Evolutionary conservation across 129 eudicot genomes (phyloP).

Genomic region (Helichrysum umbraculigerum): DNA sequence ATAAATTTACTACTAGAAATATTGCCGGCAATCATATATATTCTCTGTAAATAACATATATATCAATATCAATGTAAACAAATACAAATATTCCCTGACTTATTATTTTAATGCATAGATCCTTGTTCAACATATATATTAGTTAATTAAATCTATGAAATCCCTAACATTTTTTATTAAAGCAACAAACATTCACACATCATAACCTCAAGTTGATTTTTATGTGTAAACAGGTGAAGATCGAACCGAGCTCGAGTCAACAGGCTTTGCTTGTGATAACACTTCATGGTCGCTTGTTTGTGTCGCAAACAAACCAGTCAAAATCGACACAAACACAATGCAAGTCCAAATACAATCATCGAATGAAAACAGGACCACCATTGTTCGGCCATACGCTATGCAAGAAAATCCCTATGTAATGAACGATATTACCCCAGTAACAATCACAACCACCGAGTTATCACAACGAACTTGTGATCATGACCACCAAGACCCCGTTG

Average conservation of each 20-base stretch:
- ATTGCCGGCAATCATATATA: constrained; percentile 11
- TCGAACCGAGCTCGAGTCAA: constrained; percentile 22
- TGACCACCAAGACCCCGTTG: constrained; percentile 25
- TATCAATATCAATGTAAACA: not conserved
- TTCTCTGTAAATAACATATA: not conserved
- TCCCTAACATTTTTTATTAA: not conserved
- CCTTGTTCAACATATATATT: not conserved
- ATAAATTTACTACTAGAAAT: not conserved
- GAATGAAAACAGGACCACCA: constrained; percentile 18
- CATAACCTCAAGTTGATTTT: not conserved
- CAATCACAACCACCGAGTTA: constrained; percentile 13
- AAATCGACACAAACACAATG: constrained; percentile 24
- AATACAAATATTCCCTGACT: no score
- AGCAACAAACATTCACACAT: not conserved
- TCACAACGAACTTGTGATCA: constrained; percentile 21
- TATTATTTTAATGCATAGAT: not conserved
- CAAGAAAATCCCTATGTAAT: constrained; percentile 28
- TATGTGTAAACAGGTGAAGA: constrained; percentile 25
- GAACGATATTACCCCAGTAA: constrained; percentile 27
- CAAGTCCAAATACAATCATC: constrained; percentile 18
- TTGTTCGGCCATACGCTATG: constrained; percentile 30
- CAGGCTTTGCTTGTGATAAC: constrained; percentile 28
- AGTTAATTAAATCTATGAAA: no score
- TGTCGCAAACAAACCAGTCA: constrained; percentile 22
- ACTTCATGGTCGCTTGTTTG: constrained; percentile 29